Base-by-base conservation (phyloP, 495 filamentous ascomycete species). In the Parathielavia appendiculata region DNA sequence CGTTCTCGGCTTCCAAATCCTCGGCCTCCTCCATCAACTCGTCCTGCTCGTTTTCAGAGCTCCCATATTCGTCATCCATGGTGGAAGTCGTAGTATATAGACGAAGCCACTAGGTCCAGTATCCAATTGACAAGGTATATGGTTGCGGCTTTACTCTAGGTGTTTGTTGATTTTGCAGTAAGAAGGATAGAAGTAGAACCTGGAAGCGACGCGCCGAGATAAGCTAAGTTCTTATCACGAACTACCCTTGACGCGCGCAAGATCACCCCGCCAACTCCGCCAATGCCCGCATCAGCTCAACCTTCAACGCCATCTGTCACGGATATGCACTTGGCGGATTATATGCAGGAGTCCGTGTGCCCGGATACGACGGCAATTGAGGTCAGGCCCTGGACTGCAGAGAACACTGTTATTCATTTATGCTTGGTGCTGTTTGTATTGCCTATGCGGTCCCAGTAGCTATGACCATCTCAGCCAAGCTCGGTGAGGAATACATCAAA, bases 11-110 rank as follows among this genome's bases (percentile, higher is more conserved):
- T n/a, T 86, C 75, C 17, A 80, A 81, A 6, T 83, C 80, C 19
- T 88, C 86, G 56, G 79, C 78, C 14, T 86, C 83, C 35, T 79
- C 76, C 61, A 87, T 83, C 3, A 81, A 82, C 57, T 88, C 85
- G 32, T 82, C 87, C 51, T 72, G 62, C 51, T 88, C 85, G 35
- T 81, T 86, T 41, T 88, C 85, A 8, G 77, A 81, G 48, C 68
- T 72, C n/a, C 51, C 69, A 54, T 78, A 75, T 16, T 68, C 61
- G 81, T 76, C 73, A 54, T 80, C 76, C 48, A 67, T 74, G 10
- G 22, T 39, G 49, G 12, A 4, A 6, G 6, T 22, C 13, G 45
- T 13, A 19, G 17, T 22, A 19, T 4, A 16, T 19, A 14, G 14
- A 2, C 22, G 44, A 49, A 39, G 40, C 10, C 1, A 23, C 8